Conservation (phyloP, 2,329 filamentous ascomycete species). For the Monosporascus cannonballus region DNA sequence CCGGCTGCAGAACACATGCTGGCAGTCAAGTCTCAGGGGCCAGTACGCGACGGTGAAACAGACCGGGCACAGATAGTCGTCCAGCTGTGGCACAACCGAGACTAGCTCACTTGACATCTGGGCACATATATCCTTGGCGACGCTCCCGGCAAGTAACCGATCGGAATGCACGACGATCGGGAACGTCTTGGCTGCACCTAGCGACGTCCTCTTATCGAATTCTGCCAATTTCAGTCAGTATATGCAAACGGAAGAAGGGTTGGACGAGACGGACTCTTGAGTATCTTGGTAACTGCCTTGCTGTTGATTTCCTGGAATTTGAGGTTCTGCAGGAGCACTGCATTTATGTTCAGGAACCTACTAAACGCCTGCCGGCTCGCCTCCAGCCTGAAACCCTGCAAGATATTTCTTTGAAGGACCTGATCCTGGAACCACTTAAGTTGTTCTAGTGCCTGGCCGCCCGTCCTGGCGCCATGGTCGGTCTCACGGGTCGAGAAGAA, state of each 20-base stretch:
- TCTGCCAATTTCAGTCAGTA: constrained; percentile 38
- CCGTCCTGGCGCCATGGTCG: constrained; percentile 62
- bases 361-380: constrained; percentile 60
- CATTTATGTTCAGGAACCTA: constrained; percentile 67
- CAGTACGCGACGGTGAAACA: constrained; percentile 76
- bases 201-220: constrained; percentile 78
- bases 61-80: constrained; percentile 78
- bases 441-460: constrained; percentile 58
- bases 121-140: constrained; percentile 71
- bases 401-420: constrained; percentile 53
- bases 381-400: constrained; percentile 57
- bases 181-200: constrained; percentile 61
- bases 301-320: constrained; percentile 82
- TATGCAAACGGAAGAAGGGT: neutral
- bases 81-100: constrained; percentile 69
- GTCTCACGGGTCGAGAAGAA: constrained; percentile 76
- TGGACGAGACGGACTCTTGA: constrained; percentile 59
- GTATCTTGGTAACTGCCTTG: constrained; percentile 71
- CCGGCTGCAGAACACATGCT: constrained; percentile 76
- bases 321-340: constrained; percentile 69
- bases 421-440: constrained; percentile 68
- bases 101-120: constrained; percentile 69
- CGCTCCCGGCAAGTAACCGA: constrained; percentile 56
- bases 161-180: constrained; percentile 52
- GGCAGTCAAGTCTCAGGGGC: constrained; percentile 69